Evolutionary conservation across 2,329 filamentous ascomycete species (phyloP).

Genomic region (Cladosporium sp.): DNA sequence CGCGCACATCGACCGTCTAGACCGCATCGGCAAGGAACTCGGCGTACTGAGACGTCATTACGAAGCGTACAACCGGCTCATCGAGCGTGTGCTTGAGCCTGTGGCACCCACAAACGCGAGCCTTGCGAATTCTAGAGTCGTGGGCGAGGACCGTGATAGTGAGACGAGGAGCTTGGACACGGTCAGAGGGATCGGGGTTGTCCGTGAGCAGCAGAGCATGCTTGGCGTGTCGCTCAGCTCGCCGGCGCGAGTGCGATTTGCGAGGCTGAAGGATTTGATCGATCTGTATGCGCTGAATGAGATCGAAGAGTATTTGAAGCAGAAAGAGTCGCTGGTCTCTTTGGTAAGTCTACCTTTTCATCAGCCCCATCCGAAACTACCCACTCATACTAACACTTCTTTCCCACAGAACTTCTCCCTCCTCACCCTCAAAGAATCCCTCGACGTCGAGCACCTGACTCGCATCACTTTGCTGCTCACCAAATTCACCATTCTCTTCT

Average conservation of each 20-base stretch:
- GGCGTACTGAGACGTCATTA: slow-evolving; percentile 59
- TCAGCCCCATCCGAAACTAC: too few relatives aligned
- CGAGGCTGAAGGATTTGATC: slow-evolving; percentile 56
- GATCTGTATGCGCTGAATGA: slow-evolving; percentile 59
- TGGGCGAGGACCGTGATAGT: slow-evolving; percentile 21
- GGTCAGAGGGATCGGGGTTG: slow-evolving; percentile 18
- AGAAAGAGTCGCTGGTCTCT: slow-evolving; percentile 66
- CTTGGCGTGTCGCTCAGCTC: slow-evolving; percentile 44
- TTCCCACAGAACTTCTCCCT: slow-evolving; percentile 68
- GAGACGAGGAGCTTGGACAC: slow-evolving; percentile 21
- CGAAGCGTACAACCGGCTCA: slow-evolving; percentile 56
- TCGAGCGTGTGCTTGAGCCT: slow-evolving; percentile 53
- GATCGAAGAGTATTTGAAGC: slow-evolving; percentile 60
- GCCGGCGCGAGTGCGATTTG: slow-evolving; percentile 55
- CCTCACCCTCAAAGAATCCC: slow-evolving; percentile 70
- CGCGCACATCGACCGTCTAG: slow-evolving; percentile 48
- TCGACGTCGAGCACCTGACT: slow-evolving; percentile 67
- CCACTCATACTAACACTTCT: background rate
- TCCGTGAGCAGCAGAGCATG: slow-evolving; percentile 31
- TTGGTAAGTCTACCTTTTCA: slow-evolving; percentile 49
- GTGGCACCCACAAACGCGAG: slow-evolving; percentile 41
- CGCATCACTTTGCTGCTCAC: slow-evolving; percentile 68
- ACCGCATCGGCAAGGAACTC: slow-evolving; percentile 58
- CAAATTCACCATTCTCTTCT: slow-evolving; percentile 71
- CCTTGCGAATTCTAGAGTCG: slow-evolving; percentile 41